Evolutionary conservation across 441 rosid species (phyloP).

Genomic region (Adansonia rubrostipa): DNA sequence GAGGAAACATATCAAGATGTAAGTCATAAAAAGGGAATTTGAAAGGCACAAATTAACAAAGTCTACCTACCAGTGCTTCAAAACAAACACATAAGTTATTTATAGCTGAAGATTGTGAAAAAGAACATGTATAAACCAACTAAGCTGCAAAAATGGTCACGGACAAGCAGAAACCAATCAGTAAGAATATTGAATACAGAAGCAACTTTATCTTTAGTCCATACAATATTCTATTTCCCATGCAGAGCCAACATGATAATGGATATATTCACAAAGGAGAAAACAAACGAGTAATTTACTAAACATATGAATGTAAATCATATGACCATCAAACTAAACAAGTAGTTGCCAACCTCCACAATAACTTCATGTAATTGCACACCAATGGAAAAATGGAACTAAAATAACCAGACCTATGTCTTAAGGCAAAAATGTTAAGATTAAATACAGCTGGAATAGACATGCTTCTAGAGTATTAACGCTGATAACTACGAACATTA

Average conservation of each 20-base stretch:
- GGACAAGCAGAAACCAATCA: not conserved
- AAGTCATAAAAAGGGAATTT: not conserved
- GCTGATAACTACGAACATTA: not conserved
- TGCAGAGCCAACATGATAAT: not conserved
- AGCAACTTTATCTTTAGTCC: not conserved
- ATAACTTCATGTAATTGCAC: not conserved
- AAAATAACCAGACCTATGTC: not conserved
- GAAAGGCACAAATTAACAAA: conserved; percentile 14
- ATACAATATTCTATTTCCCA: not conserved
- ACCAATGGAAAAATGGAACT: not conserved
- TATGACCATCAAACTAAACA: not conserved
- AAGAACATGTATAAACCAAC: not conserved
- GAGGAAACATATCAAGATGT: not conserved
- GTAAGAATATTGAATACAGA: not conserved
- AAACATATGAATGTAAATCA: not conserved
- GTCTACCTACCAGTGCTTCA: not conserved
- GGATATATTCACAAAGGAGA: not conserved
- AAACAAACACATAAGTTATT: not conserved
- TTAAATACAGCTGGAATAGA: not conserved
- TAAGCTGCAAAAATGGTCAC: not conserved
- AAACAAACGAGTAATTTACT: conserved; percentile 2
- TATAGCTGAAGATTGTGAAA: not conserved
- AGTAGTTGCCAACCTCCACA: not conserved
- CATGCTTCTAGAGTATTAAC: not conserved
- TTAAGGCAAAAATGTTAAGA: not conserved